Evolutionary conservation across 805 yeast species (phyloP), one percentile per base, ranked within the genome.

Genomic region (Candida sonorensis): DNA sequence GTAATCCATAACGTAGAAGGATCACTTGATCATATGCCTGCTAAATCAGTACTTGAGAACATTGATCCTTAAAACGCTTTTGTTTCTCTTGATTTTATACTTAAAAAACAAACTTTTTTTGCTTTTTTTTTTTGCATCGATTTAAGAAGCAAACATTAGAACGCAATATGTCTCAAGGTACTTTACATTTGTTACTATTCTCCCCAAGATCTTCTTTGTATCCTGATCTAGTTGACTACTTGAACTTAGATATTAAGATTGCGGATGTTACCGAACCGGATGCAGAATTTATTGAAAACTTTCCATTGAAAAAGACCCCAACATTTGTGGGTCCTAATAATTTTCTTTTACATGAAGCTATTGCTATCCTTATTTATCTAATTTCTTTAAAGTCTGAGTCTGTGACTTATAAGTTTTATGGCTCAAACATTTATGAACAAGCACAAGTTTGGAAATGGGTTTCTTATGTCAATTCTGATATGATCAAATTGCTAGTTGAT

Each of bases 361-460:
- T 77, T 48, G 87, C 88, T 35, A 59, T 81, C 48, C 46, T 66
- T 46, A 54, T 66, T 54, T 77, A 79, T 39, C 19, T 54, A 2
- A 34, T 46, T 25, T 50, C 64, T 4, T 49, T 60, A 23, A 48
- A 53, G 17, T 59, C 58, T 22, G 76, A 27, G 3, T 28, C 25
- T n/a, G 32, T 37, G 20, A 32, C 68, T 77, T 30, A 30, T n/a
- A 20, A 25, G 5, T 64, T 72, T 34, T 44, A 29, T 23, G 96
- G 95, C 46, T 67, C 69, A 51, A 67, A 67, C 56, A 61, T 67
- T 44, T 60, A 62, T 40, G 85, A 81, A 49, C 66, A 71, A 51
- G 82, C 78, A 35, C 59, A 59, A 48, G 66, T 83, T 50, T 55
- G 84, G 48, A 75, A 67, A 63, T 87, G 95, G 95, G 51, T 76